Conservation (phyloP, 202 grass and related monocot species). For the Hordeum pubiflorum region DNA sequence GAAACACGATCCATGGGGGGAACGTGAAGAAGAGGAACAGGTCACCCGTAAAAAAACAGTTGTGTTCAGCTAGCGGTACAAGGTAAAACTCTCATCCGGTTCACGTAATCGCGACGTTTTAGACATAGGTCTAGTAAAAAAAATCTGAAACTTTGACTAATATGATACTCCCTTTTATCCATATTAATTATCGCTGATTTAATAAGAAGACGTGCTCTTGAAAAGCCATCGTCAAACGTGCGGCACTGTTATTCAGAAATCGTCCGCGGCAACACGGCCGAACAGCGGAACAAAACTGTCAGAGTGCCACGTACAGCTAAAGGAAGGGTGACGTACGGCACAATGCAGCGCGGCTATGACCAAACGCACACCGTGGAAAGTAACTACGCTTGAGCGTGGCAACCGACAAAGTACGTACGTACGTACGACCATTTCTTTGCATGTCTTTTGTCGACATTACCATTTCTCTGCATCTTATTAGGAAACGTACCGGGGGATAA, state of each 20-base stretch:
- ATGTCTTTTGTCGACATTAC: background rate
- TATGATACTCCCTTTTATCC: no score
- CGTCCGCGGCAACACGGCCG: background rate
- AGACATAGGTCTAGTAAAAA: background rate
- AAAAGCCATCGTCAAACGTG: no score
- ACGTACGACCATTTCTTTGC: background rate
- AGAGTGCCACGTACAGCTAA: background rate
- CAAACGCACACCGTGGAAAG: background rate
- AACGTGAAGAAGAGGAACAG: background rate
- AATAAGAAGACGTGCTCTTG: no score
- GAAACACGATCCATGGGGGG: background rate
- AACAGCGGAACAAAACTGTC: background rate
- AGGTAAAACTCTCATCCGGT: background rate
- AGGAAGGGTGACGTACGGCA: background rate
- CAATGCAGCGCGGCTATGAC: background rate
- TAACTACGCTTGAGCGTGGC: background rate
- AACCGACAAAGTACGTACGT: background rate
- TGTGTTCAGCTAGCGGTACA: background rate
- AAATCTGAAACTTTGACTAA: no score
- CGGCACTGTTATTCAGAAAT: background rate
- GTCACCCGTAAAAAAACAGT: background rate
- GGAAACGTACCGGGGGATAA: background rate
- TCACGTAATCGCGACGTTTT: background rate
- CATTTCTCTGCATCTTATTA: background rate
- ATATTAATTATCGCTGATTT: no score